These are phyloP conservation scores for Pseudoneurospora amorphoporcata DNA, from an alignment of 495 filamentous ascomycete species.

Conservation along the genomic window DNA sequence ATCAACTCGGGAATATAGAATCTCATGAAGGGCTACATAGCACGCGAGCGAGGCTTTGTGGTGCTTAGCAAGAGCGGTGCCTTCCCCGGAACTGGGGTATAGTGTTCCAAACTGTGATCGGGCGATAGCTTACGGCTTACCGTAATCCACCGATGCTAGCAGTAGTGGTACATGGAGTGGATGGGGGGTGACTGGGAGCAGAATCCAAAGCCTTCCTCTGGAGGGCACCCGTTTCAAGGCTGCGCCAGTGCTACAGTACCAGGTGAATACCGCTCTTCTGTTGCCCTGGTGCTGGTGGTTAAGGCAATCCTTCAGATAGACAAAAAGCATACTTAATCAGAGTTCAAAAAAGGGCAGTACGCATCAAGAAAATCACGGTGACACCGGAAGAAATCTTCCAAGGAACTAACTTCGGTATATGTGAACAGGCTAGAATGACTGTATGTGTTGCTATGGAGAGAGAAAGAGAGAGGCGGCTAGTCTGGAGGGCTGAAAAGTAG, in stretches of 20 bases:
- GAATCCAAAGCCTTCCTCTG: neutral
- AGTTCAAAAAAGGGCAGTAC: neutral
- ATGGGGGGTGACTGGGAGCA: neutral
- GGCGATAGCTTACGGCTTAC: neutral
- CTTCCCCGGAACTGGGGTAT: conserved; percentile 92
- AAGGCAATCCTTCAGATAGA: neutral
- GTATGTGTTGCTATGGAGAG: too few species aligned
- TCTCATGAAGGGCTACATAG: conserved; percentile 95
- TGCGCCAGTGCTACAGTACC: neutral
- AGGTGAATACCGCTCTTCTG: neutral
- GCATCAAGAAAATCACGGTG: neutral
- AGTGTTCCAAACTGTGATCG: conserved; percentile 19
- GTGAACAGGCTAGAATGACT: too few species aligned
- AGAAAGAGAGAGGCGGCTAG: too few species aligned
- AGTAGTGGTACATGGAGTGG: neutral
- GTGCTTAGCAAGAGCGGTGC: conserved; percentile 85
- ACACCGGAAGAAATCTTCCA: too few species aligned
- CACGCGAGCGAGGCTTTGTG: conserved; percentile 75
- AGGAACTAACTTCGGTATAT: too few species aligned
- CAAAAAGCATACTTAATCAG: neutral
- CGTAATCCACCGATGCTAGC: neutral
- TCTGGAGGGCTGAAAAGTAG: too few species aligned
- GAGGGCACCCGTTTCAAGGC: neutral
- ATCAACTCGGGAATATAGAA: conserved; percentile 39
- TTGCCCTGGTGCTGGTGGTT: neutral